phyloP scores from a whole-genome alignment of 129 eudicot species.

The Erigeron canadensis region DNA sequence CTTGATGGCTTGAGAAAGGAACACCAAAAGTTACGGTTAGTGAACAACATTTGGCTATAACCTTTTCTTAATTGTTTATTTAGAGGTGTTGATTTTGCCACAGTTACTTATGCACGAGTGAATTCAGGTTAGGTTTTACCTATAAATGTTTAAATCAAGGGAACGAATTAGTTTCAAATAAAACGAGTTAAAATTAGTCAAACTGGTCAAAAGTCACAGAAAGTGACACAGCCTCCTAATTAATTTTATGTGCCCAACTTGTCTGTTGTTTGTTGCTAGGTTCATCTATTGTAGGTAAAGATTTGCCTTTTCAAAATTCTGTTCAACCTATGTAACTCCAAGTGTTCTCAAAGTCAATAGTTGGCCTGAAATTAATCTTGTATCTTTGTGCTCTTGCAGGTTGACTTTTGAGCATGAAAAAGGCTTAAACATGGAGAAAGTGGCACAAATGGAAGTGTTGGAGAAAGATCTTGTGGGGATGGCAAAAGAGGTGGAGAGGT shows the following conservation, averaged over 20 bases:
- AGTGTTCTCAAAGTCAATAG: background rate
- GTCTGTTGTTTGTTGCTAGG: too few relatives aligned
- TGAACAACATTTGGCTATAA: conserved; percentile 22
- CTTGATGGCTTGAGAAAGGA: conserved; percentile 75
- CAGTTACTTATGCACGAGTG: conserved; percentile 5
- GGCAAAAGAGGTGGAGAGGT: conserved; percentile 61
- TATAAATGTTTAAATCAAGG: background rate
- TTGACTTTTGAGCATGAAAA: conserved; percentile 69
- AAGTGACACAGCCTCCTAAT: background rate
- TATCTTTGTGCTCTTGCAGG: conserved; percentile 33
- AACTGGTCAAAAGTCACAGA: background rate
- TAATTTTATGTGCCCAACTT: too few relatives aligned
- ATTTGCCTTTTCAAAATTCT: too few relatives aligned
- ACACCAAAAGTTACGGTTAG: conserved; percentile 82
- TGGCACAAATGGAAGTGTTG: conserved; percentile 56
- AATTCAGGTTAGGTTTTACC: background rate
- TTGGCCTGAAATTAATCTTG: background rate
- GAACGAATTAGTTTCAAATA: background rate
- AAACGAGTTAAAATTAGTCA: background rate
- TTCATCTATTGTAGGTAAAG: background rate
- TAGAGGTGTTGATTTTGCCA: background rate
- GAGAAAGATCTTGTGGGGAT: conserved; percentile 66
- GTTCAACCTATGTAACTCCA: background rate
- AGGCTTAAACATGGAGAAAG: conserved; percentile 60
- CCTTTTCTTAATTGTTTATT: background rate